phyloP scores from a whole-genome alignment of 768 basidiomycete species.

The Suillus variegatus region DNA sequence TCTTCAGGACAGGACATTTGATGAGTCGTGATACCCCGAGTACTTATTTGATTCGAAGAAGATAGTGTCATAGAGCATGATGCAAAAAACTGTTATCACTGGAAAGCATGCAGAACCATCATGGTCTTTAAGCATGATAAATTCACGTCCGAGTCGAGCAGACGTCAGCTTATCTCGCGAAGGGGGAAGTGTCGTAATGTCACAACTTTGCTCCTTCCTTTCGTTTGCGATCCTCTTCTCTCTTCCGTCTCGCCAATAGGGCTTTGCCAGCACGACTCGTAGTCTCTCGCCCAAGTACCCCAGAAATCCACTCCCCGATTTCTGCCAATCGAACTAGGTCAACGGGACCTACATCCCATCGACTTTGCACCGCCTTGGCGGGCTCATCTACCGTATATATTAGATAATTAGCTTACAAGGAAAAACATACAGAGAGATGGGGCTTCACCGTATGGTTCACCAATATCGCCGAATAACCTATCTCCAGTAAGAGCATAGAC shows the following conservation, averaged over 20 bases:
- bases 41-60: background rate
- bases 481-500: constrained; percentile 76
- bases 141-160: background rate
- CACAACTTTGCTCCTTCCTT: constrained; percentile 2
- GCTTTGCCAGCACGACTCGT: constrained; percentile 80
- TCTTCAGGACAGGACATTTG: background rate
- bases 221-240: constrained; percentile 25
- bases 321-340: constrained; percentile 71
- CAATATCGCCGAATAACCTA: constrained; percentile 54
- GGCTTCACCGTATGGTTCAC: constrained; percentile 25
- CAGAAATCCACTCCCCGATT: constrained; percentile 83
- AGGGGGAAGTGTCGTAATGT: background rate
- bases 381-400: background rate
- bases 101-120: background rate
- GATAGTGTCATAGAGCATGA: background rate
- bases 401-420: background rate
- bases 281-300: constrained; percentile 62
- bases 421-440: background rate
- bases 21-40: background rate
- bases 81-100: background rate
- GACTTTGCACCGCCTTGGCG: background rate
- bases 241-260: constrained; percentile 50
- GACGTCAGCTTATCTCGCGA: background rate
- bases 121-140: background rate
- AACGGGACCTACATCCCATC: constrained; percentile 39